These are phyloP conservation scores for Brachypodium distachyon DNA, from an alignment of 202 grass and related monocot genomes.

Conservation along the genomic window DNA sequence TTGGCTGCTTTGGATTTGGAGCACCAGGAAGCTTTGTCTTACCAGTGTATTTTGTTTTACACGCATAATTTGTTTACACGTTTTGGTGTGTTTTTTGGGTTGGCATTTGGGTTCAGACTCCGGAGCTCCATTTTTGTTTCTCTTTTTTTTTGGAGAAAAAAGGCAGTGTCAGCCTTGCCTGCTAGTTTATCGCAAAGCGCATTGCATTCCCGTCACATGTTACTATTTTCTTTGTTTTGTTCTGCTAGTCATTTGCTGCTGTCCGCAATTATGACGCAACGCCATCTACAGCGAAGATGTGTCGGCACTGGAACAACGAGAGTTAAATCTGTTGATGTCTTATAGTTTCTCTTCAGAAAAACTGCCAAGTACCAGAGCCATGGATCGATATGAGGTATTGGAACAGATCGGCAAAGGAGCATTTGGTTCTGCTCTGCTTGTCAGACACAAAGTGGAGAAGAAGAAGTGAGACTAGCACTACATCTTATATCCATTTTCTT, in stretches of 20 bases:
- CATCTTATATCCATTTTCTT: background rate
- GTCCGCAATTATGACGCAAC: background rate
- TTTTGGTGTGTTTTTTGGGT: background rate
- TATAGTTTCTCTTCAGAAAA: background rate
- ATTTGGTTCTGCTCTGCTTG: slow-evolving; percentile 81
- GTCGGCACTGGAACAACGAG: background rate
- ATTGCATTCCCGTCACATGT: background rate
- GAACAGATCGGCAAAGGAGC: slow-evolving; percentile 88
- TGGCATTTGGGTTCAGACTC: background rate
- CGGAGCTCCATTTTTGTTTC: background rate
- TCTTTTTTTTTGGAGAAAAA: background rate
- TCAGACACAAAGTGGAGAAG: slow-evolving; percentile 83
- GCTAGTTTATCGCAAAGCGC: background rate
- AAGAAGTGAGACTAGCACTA: slow-evolving; percentile 55
- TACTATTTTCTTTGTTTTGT: background rate
- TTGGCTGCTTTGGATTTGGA: background rate
- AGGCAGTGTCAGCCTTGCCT: background rate
- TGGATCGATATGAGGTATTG: slow-evolving; percentile 80
- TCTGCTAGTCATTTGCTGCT: background rate
- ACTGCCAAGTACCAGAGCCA: background rate
- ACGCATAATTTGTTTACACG: background rate
- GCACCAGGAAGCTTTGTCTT: background rate
- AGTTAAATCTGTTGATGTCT: background rate
- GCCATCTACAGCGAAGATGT: background rate
- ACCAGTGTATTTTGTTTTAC: background rate